phyloP scores from a whole-genome alignment of 305 asterid genomes.

The Solanum hybrid region DNA sequence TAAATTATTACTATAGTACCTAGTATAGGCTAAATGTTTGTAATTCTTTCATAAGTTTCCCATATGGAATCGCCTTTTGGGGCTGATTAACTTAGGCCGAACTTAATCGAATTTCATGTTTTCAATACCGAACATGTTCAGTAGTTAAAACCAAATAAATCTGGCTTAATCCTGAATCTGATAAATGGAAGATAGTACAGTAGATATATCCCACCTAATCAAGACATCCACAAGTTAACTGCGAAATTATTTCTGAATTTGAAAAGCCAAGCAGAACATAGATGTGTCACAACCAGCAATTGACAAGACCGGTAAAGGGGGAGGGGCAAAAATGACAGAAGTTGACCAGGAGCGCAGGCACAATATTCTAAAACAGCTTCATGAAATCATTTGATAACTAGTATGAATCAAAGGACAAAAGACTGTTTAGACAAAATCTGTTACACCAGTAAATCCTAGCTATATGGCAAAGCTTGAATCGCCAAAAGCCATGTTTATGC shows the following conservation, averaged over 20 bases:
- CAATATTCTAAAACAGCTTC: neutral
- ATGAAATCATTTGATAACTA: neutral
- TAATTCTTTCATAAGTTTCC: no score
- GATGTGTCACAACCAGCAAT: neutral
- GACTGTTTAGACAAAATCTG: neutral
- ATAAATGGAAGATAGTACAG: neutral
- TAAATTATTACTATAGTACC: neutral
- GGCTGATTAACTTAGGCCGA: neutral
- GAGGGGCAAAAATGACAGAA: neutral
- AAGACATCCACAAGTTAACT: neutral
- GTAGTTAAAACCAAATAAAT: neutral
- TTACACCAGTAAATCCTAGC: neutral
- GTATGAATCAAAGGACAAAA: neutral
- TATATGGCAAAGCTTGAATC: neutral
- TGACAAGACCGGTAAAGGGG: neutral
- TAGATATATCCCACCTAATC: neutral
- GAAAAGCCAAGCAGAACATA: neutral
- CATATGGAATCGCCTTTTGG: neutral
- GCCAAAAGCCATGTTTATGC: neutral
- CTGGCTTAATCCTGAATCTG: neutral
- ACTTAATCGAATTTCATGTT: neutral
- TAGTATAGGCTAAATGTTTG: neutral
- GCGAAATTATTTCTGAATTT: neutral
- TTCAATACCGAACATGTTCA: neutral
- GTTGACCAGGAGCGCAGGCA: neutral